Base-by-base conservation (phyloP, 1,284 basidiomycete genomes). In the Athelia sp. region DNA sequence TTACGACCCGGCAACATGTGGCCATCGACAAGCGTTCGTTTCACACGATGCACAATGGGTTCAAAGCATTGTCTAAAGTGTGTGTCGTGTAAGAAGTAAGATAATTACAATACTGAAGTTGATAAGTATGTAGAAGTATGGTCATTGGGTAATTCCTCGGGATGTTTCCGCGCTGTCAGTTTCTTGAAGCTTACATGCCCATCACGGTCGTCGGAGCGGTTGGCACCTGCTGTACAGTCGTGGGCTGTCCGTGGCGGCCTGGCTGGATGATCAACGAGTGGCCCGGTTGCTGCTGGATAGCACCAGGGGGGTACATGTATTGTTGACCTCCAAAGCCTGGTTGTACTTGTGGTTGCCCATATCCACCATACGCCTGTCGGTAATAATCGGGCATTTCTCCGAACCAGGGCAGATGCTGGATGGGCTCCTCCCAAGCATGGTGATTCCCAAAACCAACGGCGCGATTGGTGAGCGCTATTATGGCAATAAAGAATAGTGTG, bases 181-280 rank as follows among this genome's bases (percentile, higher is more conserved):
- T n/a, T n/a, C n/a, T n/a, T n/a, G 29, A 42, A 47, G 40, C 50
- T 19, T 36, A 61, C 17, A 59, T 59, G n/a, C 59, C 48, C 42
- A 74, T 63, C 47, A 70, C 13, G 26, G 26, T 29, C n/a, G n/a
- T n/a, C n/a, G 26, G 26, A 13, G 26, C 26, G 13, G 78, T 70
- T 17, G 79, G 81, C 17, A 87, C 67, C 58, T 83, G 81, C 13
- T 78, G 80, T 48, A 89, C 69, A n/a, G 75, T 74, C 15, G 84
- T 71, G 19, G 78, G 73, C 43, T 71, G 73, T 38, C 86, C 85
- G 54, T 79, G 77, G 46, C 74, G 55, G 47, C 80, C 79, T 38
- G 82, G 85, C 55, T 86, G 84, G 53, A 89, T 81, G 47, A 88
- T 69, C 53, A 87, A 70, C n/a, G 84, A 79, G 57, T 81, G 77